Evolutionary conservation across 2,329 filamentous ascomycete genomes (phyloP), one percentile per base, ranked within the genome.

Genomic region (Pseudohalonectria lignicola): DNA sequence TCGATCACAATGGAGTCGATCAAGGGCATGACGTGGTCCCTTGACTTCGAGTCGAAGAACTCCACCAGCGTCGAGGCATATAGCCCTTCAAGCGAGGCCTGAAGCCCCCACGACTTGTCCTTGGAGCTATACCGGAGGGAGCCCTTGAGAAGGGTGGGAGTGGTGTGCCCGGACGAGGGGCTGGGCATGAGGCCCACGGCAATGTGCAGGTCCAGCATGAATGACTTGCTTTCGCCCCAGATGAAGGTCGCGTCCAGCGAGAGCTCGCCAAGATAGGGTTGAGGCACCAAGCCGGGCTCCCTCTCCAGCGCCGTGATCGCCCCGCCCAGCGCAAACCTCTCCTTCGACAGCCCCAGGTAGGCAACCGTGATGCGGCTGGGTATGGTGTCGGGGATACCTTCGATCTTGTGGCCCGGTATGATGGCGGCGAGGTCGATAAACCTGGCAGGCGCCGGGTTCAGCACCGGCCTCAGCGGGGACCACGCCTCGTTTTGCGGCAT

Each of bases 1-100:
- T 40, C 31, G 25, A 49, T 26, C 34, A 41, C 32, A 8, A 50
- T 19, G 5, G 40, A 42, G 30, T 49, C 43, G 15, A 49, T 41
- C 36, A 44, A 38, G 10, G 45, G 39, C 13, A 43, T 20, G 17
- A 47, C 45, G 7, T 39, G 36, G 23, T 43, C 41, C 5, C 17
- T 35, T 18, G 31, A 31, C 21, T 42, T 37, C 15, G 37, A 23
- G 29, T 45, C 44, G 21, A 46, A 40, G 38, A 45, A 44, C 17
- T 39, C 31, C 21, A 40, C 39, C 18, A 49, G 36, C 4, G 37
- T 29, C 11, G 35, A 38, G 25, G 36, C 43, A 10, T 39, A 40
- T 13, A 45, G 32, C 34, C 34, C 20, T 16, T 31, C 30, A 29
- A 39, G 39, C n/a, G 29, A 17, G 6, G 37, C 37, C 21, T 28